Conservation (phyloP, 352 stramenopile species). For the Pythium volutum region DNA sequence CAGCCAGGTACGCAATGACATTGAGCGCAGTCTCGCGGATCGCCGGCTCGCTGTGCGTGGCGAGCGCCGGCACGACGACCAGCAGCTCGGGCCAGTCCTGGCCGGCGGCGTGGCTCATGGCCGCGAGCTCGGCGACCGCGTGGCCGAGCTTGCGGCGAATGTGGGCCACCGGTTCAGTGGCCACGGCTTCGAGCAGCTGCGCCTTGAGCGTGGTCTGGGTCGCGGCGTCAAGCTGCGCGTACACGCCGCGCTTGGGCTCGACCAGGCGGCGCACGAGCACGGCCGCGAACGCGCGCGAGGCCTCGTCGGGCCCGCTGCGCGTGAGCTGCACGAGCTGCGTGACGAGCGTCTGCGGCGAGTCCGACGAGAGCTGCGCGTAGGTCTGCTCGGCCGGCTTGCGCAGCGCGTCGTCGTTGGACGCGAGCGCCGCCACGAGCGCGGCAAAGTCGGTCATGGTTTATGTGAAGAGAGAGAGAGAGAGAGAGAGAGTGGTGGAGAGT, state of each 20-base stretch:
- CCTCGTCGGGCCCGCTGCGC: slow-evolving; percentile 48
- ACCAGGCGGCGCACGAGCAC: slow-evolving; percentile 79
- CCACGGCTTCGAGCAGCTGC: slow-evolving; percentile 70
- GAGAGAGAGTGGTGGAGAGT: neutral
- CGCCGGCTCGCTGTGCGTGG: slow-evolving; percentile 44
- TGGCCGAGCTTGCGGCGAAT: slow-evolving; percentile 83
- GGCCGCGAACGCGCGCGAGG: slow-evolving; percentile 67
- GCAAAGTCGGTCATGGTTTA: slow-evolving; percentile 63
- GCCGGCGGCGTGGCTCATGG: slow-evolving; percentile 42
- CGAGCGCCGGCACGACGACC: slow-evolving; percentile 55
- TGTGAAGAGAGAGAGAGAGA: neutral
- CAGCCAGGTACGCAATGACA: slow-evolving; percentile 66
- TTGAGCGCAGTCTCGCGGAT: slow-evolving; percentile 78
- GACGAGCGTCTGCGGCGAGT: slow-evolving; percentile 65
- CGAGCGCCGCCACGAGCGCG: slow-evolving; percentile 68
- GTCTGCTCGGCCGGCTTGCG: slow-evolving; percentile 75
- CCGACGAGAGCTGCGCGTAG: slow-evolving; percentile 65
- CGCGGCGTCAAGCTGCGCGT: slow-evolving; percentile 53
- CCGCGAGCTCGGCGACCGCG: slow-evolving; percentile 70
- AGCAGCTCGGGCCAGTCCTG: slow-evolving; percentile 78
- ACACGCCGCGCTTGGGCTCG: slow-evolving; percentile 65
- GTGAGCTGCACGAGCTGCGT: slow-evolving; percentile 65
- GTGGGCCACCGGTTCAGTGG: slow-evolving; percentile 58
- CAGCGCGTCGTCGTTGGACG: slow-evolving; percentile 68
- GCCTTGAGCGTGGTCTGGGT: slow-evolving; percentile 57